Percentiles rank a stretch among this genome's conserved stretches.
Evolutionary conservation across 2,329 filamentous ascomycete genomes (phyloP).

Genomic region (Cladosporium sp.): DNA sequence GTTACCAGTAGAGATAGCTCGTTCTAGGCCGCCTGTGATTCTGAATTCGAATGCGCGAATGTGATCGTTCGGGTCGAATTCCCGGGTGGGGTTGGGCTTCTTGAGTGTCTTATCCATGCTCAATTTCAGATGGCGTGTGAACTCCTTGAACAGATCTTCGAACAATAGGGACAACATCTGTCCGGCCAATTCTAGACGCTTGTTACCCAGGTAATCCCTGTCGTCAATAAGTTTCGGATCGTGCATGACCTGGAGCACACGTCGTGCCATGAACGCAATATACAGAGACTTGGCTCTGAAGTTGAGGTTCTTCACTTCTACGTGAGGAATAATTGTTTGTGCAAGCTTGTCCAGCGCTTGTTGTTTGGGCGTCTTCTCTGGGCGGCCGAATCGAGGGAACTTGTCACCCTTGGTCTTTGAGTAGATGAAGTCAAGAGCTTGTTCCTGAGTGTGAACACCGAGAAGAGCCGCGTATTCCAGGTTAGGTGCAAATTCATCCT

Average conservation of each 20-base stretch:
- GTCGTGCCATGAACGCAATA: conserved; percentile 93
- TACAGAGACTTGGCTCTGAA: conserved; percentile 97
- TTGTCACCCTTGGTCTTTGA: conserved; percentile 82
- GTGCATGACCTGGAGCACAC: conserved; percentile 89
- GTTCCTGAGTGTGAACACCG: conserved; percentile 86
- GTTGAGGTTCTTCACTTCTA: conserved; percentile 84
- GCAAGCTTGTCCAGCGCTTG: conserved; percentile 90
- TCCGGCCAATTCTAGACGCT: conserved; percentile 88
- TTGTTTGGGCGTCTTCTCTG: conserved; percentile 74
- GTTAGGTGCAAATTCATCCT: conserved; percentile 92
- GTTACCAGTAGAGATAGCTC: conserved; percentile 94
- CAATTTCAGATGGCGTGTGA: conserved; percentile 81
- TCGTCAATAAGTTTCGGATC: conserved; percentile 90
- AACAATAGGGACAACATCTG: conserved; percentile 91
- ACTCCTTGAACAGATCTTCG: conserved; percentile 96
- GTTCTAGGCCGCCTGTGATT: conserved; percentile 90
- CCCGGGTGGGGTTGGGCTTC: conserved; percentile 82
- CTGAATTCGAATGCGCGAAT: conserved; percentile 79
- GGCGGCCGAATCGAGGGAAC: conserved; percentile 41
- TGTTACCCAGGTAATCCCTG: conserved; percentile 96
- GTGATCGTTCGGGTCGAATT: conserved; percentile 81
- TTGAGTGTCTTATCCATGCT: conserved; percentile 94
- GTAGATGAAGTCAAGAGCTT: conserved; percentile 90
- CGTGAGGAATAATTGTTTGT: conserved; percentile 90
- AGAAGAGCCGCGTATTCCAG: conserved; percentile 87